Conservation (phyloP, 75 land plant genomes). For the Picea glauca region DNA sequence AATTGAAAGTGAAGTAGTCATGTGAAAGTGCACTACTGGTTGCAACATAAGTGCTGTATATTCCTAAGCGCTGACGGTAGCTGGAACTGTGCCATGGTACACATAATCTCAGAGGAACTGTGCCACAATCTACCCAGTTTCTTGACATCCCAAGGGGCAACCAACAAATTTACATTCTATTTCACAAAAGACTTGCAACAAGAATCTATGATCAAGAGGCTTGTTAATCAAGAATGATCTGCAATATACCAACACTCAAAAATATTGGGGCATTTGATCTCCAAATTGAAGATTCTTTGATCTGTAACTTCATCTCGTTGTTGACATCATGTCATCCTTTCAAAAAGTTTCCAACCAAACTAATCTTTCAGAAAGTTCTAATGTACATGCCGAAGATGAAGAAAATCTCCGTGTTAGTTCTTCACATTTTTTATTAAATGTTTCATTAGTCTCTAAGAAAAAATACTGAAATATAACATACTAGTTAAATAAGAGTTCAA, state of each 20-base stretch:
- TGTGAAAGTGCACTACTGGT: neutral
- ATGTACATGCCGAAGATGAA: neutral
- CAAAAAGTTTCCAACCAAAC: neutral
- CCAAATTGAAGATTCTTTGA: neutral
- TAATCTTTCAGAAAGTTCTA: neutral
- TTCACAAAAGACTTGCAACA: neutral
- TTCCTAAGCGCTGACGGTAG: neutral
- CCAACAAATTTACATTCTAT: neutral
- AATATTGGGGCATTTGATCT: neutral
- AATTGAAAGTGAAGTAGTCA: neutral
- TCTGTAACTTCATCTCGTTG: neutral
- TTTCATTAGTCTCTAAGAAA: too few species aligned
- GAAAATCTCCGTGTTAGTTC: too few species aligned
- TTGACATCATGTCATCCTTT: neutral
- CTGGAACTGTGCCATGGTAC: neutral
- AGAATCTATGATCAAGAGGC: neutral
- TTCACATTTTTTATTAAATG: too few species aligned
- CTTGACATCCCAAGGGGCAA: neutral
- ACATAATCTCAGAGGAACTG: neutral
- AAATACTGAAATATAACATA: too few species aligned
- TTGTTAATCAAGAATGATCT: slow-evolving; percentile 3
- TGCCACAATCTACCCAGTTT: neutral
- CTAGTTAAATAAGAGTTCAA: too few species aligned
- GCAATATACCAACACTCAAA: neutral
- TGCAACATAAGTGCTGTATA: neutral